These are phyloP conservation scores for Polymyxa betae DNA, from an alignment of 208 protist species.

Conservation along the genomic window DNA sequence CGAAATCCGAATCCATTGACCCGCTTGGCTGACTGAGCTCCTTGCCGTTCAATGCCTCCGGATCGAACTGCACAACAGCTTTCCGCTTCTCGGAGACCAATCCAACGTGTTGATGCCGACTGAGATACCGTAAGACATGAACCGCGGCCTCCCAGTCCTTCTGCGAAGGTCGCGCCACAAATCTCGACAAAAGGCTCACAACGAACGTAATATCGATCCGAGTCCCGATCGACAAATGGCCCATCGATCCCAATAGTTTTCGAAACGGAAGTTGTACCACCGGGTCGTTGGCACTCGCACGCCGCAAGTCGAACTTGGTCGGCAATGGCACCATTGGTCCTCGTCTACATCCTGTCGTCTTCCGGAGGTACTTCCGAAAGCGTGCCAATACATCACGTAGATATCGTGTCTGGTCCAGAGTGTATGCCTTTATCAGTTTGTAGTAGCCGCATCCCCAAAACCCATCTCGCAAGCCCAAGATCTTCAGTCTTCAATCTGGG, in stretches of 20 bases:
- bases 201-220: background rate
- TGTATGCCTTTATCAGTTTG: too few species aligned
- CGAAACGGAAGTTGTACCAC: background rate
- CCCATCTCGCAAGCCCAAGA: constrained; percentile 21
- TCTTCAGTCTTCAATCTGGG: background rate
- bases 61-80: background rate
- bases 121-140: background rate
- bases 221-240: background rate
- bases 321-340: too few species aligned
- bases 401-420: background rate
- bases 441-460: constrained; percentile 21
- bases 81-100: background rate
- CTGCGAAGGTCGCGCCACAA: background rate
- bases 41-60: background rate
- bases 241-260: background rate
- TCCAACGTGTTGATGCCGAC: background rate
- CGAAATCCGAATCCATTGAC: background rate
- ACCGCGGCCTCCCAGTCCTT: background rate
- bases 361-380: background rate
- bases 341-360: background rate
- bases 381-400: background rate
- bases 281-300: background rate
- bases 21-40: background rate
- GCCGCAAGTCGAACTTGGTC: too few species aligned
- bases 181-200: background rate